Evolutionary conservation across 805 yeast species (phyloP).

Genomic region (Saccharomycopsis fermentans): DNA sequence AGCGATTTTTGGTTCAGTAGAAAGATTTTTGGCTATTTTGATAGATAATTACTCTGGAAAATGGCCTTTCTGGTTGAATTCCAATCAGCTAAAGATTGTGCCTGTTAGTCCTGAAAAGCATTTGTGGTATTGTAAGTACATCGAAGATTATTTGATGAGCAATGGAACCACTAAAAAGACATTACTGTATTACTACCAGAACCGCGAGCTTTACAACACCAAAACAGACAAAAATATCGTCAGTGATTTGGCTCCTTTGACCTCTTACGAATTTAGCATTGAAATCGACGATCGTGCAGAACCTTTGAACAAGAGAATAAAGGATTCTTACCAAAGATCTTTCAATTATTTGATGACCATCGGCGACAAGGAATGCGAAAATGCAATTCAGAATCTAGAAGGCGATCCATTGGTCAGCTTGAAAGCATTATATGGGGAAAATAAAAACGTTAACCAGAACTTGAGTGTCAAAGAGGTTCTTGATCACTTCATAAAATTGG

Average conservation of each 20-base stretch:
- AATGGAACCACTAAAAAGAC: constrained; percentile 6
- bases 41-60: constrained; percentile 85
- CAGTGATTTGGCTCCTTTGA: constrained; percentile 40
- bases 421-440: constrained; percentile 25
- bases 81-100: constrained; percentile 77
- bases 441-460: constrained; percentile 28
- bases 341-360: constrained; percentile 74
- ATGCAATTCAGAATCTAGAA: constrained; percentile 39
- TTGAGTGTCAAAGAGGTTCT: constrained; percentile 43
- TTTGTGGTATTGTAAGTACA: constrained; percentile 38
- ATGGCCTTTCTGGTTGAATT: constrained; percentile 98
- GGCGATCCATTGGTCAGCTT: constrained; percentile 2
- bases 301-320: constrained; percentile 71
- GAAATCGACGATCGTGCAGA: constrained; percentile 70
- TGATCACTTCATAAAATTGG: constrained; percentile 43
- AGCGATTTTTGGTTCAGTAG: constrained; percentile 91
- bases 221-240: constrained; percentile 32
- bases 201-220: not conserved
- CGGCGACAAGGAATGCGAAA: constrained; percentile 73
- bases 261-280: constrained; percentile 47
- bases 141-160: constrained; percentile 34
- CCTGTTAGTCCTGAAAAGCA: constrained; percentile 64
- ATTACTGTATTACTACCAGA: constrained; percentile 3
- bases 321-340: constrained; percentile 65
- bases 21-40: constrained; percentile 81